phyloP scores from a whole-genome alignment of 805 yeast species.

The Cyberlindnera amylophila region DNA sequence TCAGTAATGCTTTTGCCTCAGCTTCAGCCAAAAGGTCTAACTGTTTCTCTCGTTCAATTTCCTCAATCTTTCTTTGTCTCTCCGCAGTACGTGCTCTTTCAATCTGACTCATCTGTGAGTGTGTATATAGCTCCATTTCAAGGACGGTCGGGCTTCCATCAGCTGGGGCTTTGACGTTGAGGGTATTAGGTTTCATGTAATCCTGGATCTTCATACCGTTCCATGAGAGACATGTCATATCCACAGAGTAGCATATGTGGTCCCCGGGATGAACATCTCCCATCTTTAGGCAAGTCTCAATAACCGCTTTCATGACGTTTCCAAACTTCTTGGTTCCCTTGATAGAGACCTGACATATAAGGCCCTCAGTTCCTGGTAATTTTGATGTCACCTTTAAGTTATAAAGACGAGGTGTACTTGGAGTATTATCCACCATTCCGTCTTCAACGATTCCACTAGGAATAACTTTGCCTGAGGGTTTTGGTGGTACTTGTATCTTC shows the following conservation, averaged over 20 bases:
- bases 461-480: no score
- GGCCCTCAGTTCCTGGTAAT: slow-evolving; percentile 21
- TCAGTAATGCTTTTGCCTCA: not conserved
- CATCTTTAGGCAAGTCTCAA: slow-evolving; percentile 8
- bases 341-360: slow-evolving; percentile 10
- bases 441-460: no score
- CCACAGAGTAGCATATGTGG: slow-evolving; percentile 13
- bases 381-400: slow-evolving; percentile 15
- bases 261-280: not conserved
- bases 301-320: slow-evolving; percentile 11
- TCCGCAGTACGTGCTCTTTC: slow-evolving; percentile 9
- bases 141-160: slow-evolving; percentile 14
- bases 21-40: slow-evolving; percentile 8
- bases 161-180: slow-evolving; percentile 14
- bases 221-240: slow-evolving; percentile 20
- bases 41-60: slow-evolving; percentile 26
- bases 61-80: slow-evolving; percentile 14
- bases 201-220: slow-evolving; percentile 20
- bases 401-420: slow-evolving; percentile 7
- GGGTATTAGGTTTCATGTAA: slow-evolving; percentile 24
- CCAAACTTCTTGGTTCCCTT: slow-evolving; percentile 21
- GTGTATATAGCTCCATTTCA: slow-evolving; percentile 21
- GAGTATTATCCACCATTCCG: no score
- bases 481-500: no score
- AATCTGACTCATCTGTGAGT: slow-evolving; percentile 12